A percentile compares a stretch with the other conserved stretches of the same genome.
Conservation (phyloP, 306 rosid species). For the Cicer yamashitae region DNA sequence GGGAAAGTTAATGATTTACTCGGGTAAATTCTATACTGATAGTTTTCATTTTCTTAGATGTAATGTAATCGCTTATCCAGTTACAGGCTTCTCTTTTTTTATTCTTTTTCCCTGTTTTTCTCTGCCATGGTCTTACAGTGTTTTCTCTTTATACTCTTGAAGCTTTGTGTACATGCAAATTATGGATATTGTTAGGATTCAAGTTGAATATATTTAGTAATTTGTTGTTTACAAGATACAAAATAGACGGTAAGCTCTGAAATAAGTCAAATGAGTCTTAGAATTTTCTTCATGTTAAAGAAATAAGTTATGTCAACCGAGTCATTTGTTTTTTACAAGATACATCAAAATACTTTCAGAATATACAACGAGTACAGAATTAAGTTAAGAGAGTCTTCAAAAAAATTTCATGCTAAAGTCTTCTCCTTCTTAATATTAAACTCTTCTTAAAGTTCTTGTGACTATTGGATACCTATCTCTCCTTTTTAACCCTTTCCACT, state of each 20-base stretch:
- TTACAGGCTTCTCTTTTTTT: conserved; percentile 3
- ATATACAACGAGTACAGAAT: not conserved
- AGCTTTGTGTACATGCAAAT: conserved; percentile 11
- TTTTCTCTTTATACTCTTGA: conserved; percentile 35
- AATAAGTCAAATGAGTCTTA: not conserved
- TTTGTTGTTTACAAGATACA: conserved; percentile 27
- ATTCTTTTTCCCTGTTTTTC: conserved; percentile 8
- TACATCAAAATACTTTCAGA: conserved; percentile 2
- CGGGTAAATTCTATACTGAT: conserved; percentile 62
- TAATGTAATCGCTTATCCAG: conserved; percentile 10
- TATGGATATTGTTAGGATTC: not conserved
- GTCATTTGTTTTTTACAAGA: conserved; percentile 2
- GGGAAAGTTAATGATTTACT: conserved; percentile 88
- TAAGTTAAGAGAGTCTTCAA: not conserved
- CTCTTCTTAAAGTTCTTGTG: not conserved
- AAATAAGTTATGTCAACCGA: conserved; percentile 1
- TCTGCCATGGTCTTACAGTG: conserved; percentile 10
- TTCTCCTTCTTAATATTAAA: not conserved
- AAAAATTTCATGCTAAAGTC: not conserved
- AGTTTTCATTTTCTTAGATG: conserved; percentile 35
- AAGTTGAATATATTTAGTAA: conserved; percentile 13
- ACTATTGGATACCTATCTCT: not conserved
- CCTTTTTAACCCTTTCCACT: not conserved
- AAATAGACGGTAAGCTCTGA: not conserved
- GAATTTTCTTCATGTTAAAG: not conserved